phyloP scores from a whole-genome alignment of 2,329 filamentous ascomycete species.

The Aureobasidium sp. region DNA sequence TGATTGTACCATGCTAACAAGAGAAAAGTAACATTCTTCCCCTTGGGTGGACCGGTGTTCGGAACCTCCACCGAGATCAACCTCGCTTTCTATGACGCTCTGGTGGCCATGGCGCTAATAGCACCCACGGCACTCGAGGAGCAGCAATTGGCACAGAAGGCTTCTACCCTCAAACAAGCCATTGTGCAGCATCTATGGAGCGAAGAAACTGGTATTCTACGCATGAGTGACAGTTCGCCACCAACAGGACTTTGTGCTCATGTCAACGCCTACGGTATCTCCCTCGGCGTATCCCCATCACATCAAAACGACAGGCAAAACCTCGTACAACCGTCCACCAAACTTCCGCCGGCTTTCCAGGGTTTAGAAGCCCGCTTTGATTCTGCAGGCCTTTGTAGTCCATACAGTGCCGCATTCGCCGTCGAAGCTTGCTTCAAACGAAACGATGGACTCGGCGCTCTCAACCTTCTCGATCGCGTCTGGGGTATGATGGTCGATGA shows the following conservation, averaged over 20 bases:
- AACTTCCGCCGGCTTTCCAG: background rate
- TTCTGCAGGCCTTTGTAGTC: conserved; percentile 8
- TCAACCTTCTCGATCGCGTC: background rate
- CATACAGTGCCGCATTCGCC: conserved; percentile 9
- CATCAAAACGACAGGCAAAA: background rate
- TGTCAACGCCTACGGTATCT: background rate
- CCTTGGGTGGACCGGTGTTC: background rate
- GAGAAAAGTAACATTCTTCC: background rate
- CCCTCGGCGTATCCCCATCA: background rate
- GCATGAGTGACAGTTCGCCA: background rate
- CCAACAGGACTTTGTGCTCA: background rate
- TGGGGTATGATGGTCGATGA: background rate
- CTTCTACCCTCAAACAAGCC: background rate
- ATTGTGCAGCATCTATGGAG: background rate
- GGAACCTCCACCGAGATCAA: background rate
- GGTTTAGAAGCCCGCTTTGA: background rate
- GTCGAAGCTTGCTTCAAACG: conserved; percentile 4
- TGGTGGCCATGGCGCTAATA: background rate
- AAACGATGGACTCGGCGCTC: background rate
- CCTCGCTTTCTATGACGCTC: background rate
- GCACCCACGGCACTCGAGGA: background rate
- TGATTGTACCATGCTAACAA: background rate
- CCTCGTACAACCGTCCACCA: background rate
- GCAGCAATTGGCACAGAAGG: background rate
- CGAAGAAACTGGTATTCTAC: background rate